Evolutionary conservation across 176 grass and related monocot genomes (phyloP).

Genomic region (Cenchrus americanus): DNA sequence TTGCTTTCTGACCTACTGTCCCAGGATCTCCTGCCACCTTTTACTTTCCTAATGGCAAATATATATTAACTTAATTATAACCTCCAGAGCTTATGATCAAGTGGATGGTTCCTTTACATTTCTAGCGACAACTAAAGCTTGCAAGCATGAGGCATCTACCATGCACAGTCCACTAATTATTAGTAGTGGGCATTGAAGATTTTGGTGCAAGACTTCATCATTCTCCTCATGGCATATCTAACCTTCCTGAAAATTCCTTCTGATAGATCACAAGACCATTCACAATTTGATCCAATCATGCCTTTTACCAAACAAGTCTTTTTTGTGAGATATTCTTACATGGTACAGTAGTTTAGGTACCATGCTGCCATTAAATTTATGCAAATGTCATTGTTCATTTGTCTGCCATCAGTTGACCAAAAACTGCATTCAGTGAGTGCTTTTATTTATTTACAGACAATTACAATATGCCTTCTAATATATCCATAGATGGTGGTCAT

Average conservation of each 20-base stretch:
- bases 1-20: slow-evolving; percentile 20
- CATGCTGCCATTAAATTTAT: neutral
- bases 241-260: slow-evolving; percentile 13
- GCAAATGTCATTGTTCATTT: slow-evolving; percentile 14
- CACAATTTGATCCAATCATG: neutral
- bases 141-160: slow-evolving; percentile 51
- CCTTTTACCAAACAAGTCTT: slow-evolving; percentile 3
- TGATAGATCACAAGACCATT: neutral
- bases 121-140: slow-evolving; percentile 41
- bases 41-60: slow-evolving; percentile 50
- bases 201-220: slow-evolving; percentile 48
- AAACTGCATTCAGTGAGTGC: slow-evolving; percentile 29
- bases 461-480: slow-evolving; percentile 56
- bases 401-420: slow-evolving; percentile 32
- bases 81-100: slow-evolving; percentile 47
- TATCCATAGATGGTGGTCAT: slow-evolving; percentile 56
- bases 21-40: slow-evolving; percentile 40
- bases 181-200: slow-evolving; percentile 23
- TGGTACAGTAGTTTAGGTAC: neutral
- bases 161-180: slow-evolving; percentile 42
- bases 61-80: slow-evolving; percentile 49
- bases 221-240: slow-evolving; percentile 47
- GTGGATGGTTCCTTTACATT: slow-evolving; percentile 52
- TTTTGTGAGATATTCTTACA: slow-evolving; percentile 15
- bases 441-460: slow-evolving; percentile 41